Evolutionary conservation across 768 basidiomycete genomes (phyloP), one percentile per base, ranked within the genome.

Genomic region (Suillus sp.): DNA sequence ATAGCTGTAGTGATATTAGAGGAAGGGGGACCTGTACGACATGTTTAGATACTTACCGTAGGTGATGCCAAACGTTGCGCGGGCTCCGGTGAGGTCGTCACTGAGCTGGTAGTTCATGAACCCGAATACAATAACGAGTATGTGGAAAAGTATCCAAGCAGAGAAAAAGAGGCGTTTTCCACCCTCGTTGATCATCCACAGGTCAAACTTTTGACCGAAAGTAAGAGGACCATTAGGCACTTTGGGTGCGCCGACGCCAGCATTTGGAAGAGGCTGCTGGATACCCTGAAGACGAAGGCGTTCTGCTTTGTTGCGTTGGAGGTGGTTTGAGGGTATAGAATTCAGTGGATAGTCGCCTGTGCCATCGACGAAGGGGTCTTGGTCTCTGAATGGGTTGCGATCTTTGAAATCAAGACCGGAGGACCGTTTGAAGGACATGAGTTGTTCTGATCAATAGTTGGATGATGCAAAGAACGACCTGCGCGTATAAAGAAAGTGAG

Each of bases 131-230:
- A 87, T 84, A 59, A 95, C 92, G 38, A 96, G 77, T 43, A 88
- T 64, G 66, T 98, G 95, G 37, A 96, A 83, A 74, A 93, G 78
- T 58, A 96, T 78, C 87, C 91, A 97, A 65, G 87, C 75, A 61
- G 78, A 83, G 78, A 96, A 93, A 81, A 95, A 93, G 43, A 96
- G 68, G 60, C 85, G 81, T 50, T 84, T 83, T 16, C 90, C 87
- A 70, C 95, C 95, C 72, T 96, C 95, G 73, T 96, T 95, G 74
- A 95, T 93, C 90, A 94, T 91, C 95, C 95, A 96, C n/a, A 87
- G 69, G 67, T 83, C 81, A 69, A 85, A 82, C 67, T 75, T 83
- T 68, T 86, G 81, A 50, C 70, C 68, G 53, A 78, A 71, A 3
- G 80, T 78, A 59, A 68, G 75, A 37, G 83, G 79, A 53, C 73